Evolutionary conservation across 129 eudicot species (phyloP).

Genomic region (Centaurea solstitialis): DNA sequence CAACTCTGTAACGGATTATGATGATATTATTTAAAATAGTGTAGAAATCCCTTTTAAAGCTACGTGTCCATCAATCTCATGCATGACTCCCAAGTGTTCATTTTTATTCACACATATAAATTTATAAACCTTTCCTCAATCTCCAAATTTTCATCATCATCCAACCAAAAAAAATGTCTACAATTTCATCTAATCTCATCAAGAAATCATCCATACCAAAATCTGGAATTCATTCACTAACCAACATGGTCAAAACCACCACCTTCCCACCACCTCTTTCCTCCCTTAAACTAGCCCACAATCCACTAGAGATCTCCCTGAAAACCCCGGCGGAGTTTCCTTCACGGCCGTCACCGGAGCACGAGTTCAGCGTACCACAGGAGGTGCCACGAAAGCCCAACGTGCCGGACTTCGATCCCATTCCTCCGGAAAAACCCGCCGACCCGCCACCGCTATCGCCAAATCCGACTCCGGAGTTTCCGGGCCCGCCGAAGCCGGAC

Average conservation of each 20-base stretch:
- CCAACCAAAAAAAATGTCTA: neutral
- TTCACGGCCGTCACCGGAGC: neutral
- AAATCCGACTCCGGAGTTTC: constrained; percentile 28
- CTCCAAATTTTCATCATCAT: neutral
- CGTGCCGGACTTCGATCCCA: constrained; percentile 27
- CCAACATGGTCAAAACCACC: constrained; percentile 11
- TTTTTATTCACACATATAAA: neutral
- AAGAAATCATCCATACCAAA: constrained; percentile 8
- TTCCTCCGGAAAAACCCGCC: constrained; percentile 22
- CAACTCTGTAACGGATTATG: too few relatives aligned
- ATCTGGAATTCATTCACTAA: constrained; percentile 16
- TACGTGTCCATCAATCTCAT: constrained; percentile 4
- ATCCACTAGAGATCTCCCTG: neutral
- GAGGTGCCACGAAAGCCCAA: constrained; percentile 17
- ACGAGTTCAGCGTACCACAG: too few relatives aligned
- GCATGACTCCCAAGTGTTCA: constrained; percentile 9
- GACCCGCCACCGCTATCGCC: constrained; percentile 29
- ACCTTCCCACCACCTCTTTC: constrained; percentile 1
- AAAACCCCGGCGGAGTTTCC: constrained; percentile 10
- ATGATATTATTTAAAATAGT: too few relatives aligned
- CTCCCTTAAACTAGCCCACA: neutral
- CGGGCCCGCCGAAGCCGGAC: constrained; percentile 23
- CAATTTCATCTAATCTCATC: constrained; percentile 14
- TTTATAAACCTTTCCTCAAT: neutral
- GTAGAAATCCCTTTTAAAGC: neutral